phyloP scores from a whole-genome alignment of 2,329 filamentous ascomycete genomes.

The Cordyceps javanica region DNA sequence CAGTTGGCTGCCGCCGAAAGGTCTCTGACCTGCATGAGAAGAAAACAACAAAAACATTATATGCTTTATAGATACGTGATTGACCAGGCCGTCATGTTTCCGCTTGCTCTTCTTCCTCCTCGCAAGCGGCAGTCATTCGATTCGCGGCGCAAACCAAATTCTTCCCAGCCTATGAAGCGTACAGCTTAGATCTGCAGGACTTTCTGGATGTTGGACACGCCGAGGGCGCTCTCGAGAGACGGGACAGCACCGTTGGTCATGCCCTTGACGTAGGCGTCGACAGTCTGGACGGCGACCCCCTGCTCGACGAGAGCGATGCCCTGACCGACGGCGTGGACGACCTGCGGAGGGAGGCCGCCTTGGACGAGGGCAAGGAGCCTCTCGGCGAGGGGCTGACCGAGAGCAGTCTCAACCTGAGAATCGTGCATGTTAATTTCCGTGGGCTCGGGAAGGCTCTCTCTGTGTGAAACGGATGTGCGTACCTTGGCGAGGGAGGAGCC shows the following conservation, averaged over 20 bases:
- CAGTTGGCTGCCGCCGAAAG: neutral
- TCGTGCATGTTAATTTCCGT: neutral
- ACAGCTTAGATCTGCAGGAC: constrained; percentile 10
- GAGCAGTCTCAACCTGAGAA: constrained; percentile 16
- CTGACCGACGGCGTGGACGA: constrained; percentile 19
- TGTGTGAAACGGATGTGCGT: neutral
- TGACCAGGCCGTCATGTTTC: neutral
- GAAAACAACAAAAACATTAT: neutral
- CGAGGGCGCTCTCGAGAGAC: constrained; percentile 18
- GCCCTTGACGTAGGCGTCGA: constrained; percentile 18
- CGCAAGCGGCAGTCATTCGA: neutral
- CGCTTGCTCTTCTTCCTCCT: neutral
- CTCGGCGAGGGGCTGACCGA: constrained; percentile 17
- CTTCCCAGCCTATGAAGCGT: neutral
- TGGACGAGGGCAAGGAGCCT: constrained; percentile 19
- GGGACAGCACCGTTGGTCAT: constrained; percentile 16
- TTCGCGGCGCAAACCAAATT: neutral
- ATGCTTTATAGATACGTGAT: neutral
- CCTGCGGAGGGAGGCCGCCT: constrained; percentile 12
- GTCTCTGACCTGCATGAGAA: neutral
- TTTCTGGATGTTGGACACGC: constrained; percentile 15
- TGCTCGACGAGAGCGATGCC: constrained; percentile 19
- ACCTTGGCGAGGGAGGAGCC: constrained; percentile 16
- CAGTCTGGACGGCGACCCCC: constrained; percentile 17
- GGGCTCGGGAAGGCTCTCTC: too few species aligned